These are phyloP conservation scores for Aquilaria yunnanensis DNA, from an alignment of 345 rosid species.

Conservation along the genomic window DNA sequence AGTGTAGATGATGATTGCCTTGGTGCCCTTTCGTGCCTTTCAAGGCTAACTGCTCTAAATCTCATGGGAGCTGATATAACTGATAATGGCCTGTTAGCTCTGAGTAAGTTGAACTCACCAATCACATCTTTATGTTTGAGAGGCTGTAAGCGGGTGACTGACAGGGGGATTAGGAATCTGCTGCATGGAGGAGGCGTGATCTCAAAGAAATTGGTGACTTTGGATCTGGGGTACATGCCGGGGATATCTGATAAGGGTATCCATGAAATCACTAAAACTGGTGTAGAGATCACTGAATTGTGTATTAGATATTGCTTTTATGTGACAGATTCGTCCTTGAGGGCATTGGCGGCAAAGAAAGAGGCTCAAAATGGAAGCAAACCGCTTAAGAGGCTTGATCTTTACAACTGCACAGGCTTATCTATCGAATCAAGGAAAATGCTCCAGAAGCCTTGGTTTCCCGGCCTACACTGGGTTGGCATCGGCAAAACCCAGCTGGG, in stretches of 20 bases:
- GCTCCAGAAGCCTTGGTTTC: constrained; percentile 39
- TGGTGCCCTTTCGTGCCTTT: constrained; percentile 34
- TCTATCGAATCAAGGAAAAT: constrained; percentile 28
- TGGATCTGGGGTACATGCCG: constrained; percentile 63
- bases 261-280: constrained; percentile 24
- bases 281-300: constrained; percentile 44
- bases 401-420: constrained; percentile 45
- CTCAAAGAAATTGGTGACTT: constrained; percentile 35
- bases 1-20: constrained; percentile 59
- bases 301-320: constrained; percentile 45
- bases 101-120: constrained; percentile 40
- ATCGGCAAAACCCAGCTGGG: constrained; percentile 32
- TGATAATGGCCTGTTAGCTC: constrained; percentile 42
- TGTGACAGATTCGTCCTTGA: constrained; percentile 47
- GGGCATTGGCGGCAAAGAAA: constrained; percentile 38
- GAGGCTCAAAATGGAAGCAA: constrained; percentile 22
- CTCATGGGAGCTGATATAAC: constrained; percentile 65
- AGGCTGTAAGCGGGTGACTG: constrained; percentile 63
- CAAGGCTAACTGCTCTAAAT: constrained; percentile 38
- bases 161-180: constrained; percentile 49
- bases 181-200: constrained; percentile 39
- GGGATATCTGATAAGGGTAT: constrained; percentile 50
- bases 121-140: constrained; percentile 46
- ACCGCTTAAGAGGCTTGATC: constrained; percentile 47
- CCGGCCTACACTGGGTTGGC: constrained; percentile 56